Evolutionary conservation across 2,329 filamentous ascomycete species (phyloP), one percentile per base, ranked within the genome.

Genomic region (Cytospora piceae): DNA sequence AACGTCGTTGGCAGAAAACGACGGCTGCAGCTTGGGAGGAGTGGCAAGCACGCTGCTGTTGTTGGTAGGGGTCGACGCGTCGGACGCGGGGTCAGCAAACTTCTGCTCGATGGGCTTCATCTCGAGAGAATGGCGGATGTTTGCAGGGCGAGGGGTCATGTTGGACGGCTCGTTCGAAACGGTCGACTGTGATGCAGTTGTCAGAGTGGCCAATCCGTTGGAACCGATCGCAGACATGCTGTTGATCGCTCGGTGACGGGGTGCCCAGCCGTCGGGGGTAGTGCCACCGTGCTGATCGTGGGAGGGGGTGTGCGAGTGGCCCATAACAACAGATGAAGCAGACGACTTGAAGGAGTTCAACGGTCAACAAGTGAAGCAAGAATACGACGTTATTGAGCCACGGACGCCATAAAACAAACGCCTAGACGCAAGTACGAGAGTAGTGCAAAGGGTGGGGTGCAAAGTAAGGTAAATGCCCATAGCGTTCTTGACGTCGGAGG

Each of bases 1-100:
- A 24, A 97, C 84, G 73, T 98, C 94, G 76, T 91, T 95, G 62
- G 92, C 88, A 12, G 95, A 97, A 80, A 92, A 97, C 0, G 94
- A 97, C 54, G 91, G 89, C 77, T 94, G 91, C 65, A 97, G 78
- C 80, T 92, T 93, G 34, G 90, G 87, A 42, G 90, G 86, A 61
- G 86, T 86, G 31, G 86, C 82, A 75, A 90, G 84, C 67, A 77
- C 77, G 34, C 39, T 68, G 59, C 53, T 58, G 67, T 84, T 81
- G 65, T 75, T 85, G 31, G 78, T 76, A 20, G 84, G 77, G 3
- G 85, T 73, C 31, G 77, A 68, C 14, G 73, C 70, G 57, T 83
- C 82, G 22, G 76, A 71, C 4, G 76, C 71, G 68, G 73, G 78
- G 54, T 86, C 84, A 68, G 82, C 81, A 69, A 82, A 84, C 74